Evolutionary conservation across 306 rosid species (phyloP).

Genomic region (Lathyrus aphaca): DNA sequence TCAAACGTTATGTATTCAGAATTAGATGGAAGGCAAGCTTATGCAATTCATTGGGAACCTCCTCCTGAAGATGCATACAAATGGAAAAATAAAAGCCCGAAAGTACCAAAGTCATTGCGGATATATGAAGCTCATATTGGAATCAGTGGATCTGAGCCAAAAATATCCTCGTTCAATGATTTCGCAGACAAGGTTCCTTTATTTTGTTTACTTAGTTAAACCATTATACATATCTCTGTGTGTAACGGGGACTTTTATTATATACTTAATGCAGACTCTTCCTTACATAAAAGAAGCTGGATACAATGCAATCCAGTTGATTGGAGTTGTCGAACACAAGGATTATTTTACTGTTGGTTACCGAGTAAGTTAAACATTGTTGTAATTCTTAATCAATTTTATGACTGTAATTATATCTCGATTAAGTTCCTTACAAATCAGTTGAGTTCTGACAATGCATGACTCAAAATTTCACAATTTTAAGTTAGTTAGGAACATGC

Average conservation of each 20-base stretch:
- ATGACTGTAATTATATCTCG: background rate
- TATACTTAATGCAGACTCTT: conserved; percentile 66
- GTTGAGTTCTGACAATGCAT: too few species aligned
- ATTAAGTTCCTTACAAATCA: conserved; percentile 21
- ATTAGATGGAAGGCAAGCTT: conserved; percentile 74
- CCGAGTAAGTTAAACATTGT: conserved; percentile 62
- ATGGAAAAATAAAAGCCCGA: conserved; percentile 73
- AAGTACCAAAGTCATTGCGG: conserved; percentile 70
- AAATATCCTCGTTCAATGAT: conserved; percentile 76
- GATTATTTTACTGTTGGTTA: conserved; percentile 97
- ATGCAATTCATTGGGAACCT: conserved; percentile 97
- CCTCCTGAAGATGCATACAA: conserved; percentile 78
- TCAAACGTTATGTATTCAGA: conserved; percentile 54
- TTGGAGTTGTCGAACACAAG: conserved; percentile 89
- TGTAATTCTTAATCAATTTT: conserved; percentile 29
- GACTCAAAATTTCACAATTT: too few species aligned
- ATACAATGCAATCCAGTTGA: conserved; percentile 84
- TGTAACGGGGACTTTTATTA: conserved; percentile 30
- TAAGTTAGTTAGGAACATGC: conserved; percentile 30
- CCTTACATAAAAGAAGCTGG: conserved; percentile 92
- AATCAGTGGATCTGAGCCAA: conserved; percentile 90
- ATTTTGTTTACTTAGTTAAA: conserved; percentile 5
- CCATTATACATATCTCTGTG: conserved; percentile 28
- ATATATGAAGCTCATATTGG: conserved; percentile 97
- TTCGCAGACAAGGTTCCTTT: conserved; percentile 62